These are phyloP conservation scores for Capsicum baccatum DNA, from an alignment of 257 asterid species.

Conservation along the genomic window DNA sequence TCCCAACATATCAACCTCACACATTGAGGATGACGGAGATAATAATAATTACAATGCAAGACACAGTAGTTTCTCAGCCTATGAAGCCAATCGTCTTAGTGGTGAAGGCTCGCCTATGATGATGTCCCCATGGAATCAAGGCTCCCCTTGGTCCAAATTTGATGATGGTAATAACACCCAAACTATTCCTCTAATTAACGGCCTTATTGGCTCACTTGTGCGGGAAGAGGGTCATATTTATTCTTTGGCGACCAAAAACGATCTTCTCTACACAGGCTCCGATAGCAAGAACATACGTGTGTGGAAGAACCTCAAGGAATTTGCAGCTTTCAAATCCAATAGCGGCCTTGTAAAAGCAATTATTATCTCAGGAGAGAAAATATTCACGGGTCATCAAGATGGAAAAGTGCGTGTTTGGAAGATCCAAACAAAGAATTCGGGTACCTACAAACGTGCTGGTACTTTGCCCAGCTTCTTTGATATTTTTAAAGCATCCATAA, in stretches of 20 bases:
- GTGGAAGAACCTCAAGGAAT: slow-evolving; percentile 52
- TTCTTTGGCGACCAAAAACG: slow-evolving; percentile 50
- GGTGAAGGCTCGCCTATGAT: slow-evolving; percentile 61
- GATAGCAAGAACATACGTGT: slow-evolving; percentile 68
- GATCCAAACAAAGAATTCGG: slow-evolving; percentile 28
- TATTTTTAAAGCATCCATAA: slow-evolving; percentile 52
- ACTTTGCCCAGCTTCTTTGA: slow-evolving; percentile 60
- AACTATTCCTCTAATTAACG: slow-evolving; percentile 34
- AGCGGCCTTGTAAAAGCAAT: slow-evolving; percentile 70
- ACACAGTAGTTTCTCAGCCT: slow-evolving; percentile 63
- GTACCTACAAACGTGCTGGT: slow-evolving; percentile 46
- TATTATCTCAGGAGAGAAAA: slow-evolving; percentile 46
- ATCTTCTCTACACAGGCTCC: slow-evolving; percentile 65
- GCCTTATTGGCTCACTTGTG: slow-evolving; percentile 52
- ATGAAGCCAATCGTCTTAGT: slow-evolving; percentile 57
- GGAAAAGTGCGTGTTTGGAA: slow-evolving; percentile 69
- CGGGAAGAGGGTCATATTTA: slow-evolving; percentile 63
- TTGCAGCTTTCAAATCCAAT: slow-evolving; percentile 54
- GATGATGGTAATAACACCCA: slow-evolving; percentile 27
- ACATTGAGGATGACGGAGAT: slow-evolving; percentile 36
- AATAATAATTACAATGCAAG: slow-evolving; percentile 39
- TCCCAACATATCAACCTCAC: slow-evolving; percentile 47
- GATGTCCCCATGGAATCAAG: slow-evolving; percentile 69
- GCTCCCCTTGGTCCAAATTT: slow-evolving; percentile 42
- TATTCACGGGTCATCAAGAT: slow-evolving; percentile 73